These are phyloP conservation scores for Botrytis fabae DNA, from an alignment of 2,329 filamentous ascomycete genomes.

Conservation along the genomic window DNA sequence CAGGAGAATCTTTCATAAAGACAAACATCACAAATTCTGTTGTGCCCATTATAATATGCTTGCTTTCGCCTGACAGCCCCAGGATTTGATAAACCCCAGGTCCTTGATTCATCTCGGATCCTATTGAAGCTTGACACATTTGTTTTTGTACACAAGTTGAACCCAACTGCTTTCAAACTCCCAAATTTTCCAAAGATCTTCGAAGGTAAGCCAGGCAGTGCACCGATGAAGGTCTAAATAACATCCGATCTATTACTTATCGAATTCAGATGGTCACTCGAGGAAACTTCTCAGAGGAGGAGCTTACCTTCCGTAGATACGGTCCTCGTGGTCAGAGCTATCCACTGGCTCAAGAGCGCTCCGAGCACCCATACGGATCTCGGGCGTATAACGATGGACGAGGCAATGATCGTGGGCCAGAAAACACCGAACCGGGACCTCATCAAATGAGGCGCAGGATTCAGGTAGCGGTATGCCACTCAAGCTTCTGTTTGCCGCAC, in stretches of 20 bases:
- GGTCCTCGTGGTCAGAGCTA: slow-evolving; percentile 33
- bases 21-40: slow-evolving; percentile 30
- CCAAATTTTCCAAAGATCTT: slow-evolving; percentile 4
- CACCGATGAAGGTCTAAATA: slow-evolving; percentile 1
- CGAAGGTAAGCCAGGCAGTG: slow-evolving; percentile 19
- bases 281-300: slow-evolving; percentile 34
- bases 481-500: slow-evolving; percentile 23
- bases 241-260: slow-evolving; percentile 18
- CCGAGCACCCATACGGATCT: slow-evolving; percentile 19
- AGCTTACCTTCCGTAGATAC: slow-evolving; percentile 32
- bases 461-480: slow-evolving; percentile 49
- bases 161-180: slow-evolving; percentile 17
- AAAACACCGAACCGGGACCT: slow-evolving; percentile 32
- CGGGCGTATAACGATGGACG: slow-evolving; percentile 33
- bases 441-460: slow-evolving; percentile 46
- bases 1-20: slow-evolving; percentile 11
- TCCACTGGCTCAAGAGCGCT: slow-evolving; percentile 36
- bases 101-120: slow-evolving; percentile 23
- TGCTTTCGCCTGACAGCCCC: slow-evolving; percentile 27
- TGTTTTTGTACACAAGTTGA: slow-evolving; percentile 25
- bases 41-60: slow-evolving; percentile 31
- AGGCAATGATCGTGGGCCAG: slow-evolving; percentile 29
- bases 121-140: slow-evolving; percentile 25
- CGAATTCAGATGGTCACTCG: slow-evolving; percentile 28
- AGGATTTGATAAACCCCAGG: slow-evolving; percentile 26